These are phyloP conservation scores for Claviceps humidiphila DNA, from an alignment of 2,329 filamentous ascomycete species.

Conservation along the genomic window DNA sequence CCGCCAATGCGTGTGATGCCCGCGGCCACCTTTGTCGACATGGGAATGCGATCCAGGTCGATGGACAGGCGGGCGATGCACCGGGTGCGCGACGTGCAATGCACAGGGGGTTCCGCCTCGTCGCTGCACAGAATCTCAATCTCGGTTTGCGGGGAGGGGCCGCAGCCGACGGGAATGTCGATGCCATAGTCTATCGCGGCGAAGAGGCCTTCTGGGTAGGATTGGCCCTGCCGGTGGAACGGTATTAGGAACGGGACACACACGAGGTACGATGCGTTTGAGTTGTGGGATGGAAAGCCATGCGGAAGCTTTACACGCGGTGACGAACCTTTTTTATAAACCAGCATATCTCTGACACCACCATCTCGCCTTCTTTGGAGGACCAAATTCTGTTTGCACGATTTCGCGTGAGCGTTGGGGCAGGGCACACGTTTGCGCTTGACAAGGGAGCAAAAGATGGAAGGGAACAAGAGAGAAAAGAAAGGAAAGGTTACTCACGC, in stretches of 20 bases:
- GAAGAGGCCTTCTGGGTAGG: slow-evolving; percentile 23
- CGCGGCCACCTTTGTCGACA: slow-evolving; percentile 17
- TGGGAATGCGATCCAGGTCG: slow-evolving; percentile 22
- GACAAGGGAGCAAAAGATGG: not conserved
- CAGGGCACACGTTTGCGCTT: not conserved
- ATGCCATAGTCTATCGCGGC: slow-evolving; percentile 25
- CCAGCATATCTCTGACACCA: slow-evolving; percentile 26
- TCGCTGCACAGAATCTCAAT: slow-evolving; percentile 25
- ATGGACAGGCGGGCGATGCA: slow-evolving; percentile 22
- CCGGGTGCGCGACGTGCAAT: slow-evolving; percentile 16
- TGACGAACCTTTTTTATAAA: slow-evolving; percentile 23
- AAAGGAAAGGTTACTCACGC: slow-evolving; percentile 15
- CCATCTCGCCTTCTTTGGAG: slow-evolving; percentile 22
- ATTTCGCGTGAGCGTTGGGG: slow-evolving; percentile 4
- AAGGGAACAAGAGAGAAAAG: slow-evolving; percentile 1
- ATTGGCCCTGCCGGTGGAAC: slow-evolving; percentile 19
- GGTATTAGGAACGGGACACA: not conserved
- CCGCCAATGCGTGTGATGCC: slow-evolving; percentile 21
- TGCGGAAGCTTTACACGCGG: not conserved
- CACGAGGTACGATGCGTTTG: too few relatives aligned
- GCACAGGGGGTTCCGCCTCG: slow-evolving; percentile 17
- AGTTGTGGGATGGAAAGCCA: too few relatives aligned
- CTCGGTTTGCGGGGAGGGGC: slow-evolving; percentile 22
- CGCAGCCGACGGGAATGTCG: slow-evolving; percentile 22
- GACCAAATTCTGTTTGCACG: slow-evolving; percentile 20